A percentile compares a stretch with the other conserved stretches of the same genome.
Evolutionary conservation across 176 grass and related monocot genomes (phyloP).

Genomic region (Carex parvula): DNA sequence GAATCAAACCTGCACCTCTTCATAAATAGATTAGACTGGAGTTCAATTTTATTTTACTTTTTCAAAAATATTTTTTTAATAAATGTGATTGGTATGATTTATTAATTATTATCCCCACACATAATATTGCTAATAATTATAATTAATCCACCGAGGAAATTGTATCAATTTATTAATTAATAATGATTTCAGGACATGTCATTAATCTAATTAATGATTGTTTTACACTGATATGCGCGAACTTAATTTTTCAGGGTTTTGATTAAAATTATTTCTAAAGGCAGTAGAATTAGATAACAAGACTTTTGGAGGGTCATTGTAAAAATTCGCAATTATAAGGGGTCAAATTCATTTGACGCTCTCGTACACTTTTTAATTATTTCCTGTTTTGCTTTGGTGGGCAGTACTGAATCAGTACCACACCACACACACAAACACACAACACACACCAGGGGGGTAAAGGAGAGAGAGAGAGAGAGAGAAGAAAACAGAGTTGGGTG

Average conservation of each 20-base stretch:
- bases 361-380: slow-evolving; percentile 25
- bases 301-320: background rate
- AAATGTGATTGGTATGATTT: no score
- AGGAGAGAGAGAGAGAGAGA: background rate
- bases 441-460: slow-evolving; percentile 5
- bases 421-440: background rate
- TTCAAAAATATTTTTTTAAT: no score
- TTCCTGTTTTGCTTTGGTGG: slow-evolving; percentile 34
- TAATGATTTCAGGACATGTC: background rate
- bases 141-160: no score
- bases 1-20: no score
- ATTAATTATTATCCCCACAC: no score
- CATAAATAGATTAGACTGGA: no score
- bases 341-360: slow-evolving; percentile 9
- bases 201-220: background rate
- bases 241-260: background rate
- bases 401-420: slow-evolving; percentile 33
- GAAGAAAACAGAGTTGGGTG: slow-evolving; percentile 13
- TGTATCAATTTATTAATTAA: no score
- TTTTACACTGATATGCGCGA: background rate
- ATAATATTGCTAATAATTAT: no score
- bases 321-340: background rate
- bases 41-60: no score
- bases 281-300: background rate
- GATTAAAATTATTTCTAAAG: background rate